phyloP scores from a whole-genome alignment of 768 basidiomycete species.

The Brasilioporus rufonigricans region DNA sequence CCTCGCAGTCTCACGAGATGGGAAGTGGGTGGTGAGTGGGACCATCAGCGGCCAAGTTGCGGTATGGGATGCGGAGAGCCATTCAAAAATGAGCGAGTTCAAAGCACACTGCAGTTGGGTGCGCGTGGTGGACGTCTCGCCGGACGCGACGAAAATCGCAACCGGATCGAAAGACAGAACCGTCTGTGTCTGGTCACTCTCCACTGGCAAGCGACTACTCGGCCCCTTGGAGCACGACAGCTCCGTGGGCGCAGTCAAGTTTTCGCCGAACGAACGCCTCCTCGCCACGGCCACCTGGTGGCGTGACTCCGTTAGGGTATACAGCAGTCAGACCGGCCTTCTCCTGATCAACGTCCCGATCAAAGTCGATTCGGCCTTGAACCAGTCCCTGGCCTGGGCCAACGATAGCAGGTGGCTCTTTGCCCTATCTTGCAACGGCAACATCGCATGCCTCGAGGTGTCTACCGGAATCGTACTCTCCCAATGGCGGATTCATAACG shows the following conservation, averaged over 20 bases:
- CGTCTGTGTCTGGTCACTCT: background rate
- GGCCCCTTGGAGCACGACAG: background rate
- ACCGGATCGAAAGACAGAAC: background rate
- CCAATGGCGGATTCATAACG: background rate
- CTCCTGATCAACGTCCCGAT: background rate
- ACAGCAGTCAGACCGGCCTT: background rate
- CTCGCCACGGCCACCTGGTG: background rate
- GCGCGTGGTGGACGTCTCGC: background rate
- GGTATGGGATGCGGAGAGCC: background rate
- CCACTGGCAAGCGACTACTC: background rate
- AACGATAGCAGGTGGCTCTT: background rate
- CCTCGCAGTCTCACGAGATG: background rate
- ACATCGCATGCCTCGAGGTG: background rate
- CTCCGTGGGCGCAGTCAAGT: background rate
- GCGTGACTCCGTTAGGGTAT: background rate
- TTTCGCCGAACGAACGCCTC: background rate
- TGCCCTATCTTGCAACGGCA: background rate
- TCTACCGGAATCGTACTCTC: background rate
- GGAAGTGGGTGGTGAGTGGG: background rate
- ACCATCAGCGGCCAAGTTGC: background rate
- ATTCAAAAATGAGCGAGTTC: background rate
- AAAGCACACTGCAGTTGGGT: background rate
- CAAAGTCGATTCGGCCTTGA: background rate
- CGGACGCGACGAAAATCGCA: background rate
- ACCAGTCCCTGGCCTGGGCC: background rate